Evolutionary conservation across 176 grass and related monocot species (phyloP).

Genomic region (Triticum timopheevii): DNA sequence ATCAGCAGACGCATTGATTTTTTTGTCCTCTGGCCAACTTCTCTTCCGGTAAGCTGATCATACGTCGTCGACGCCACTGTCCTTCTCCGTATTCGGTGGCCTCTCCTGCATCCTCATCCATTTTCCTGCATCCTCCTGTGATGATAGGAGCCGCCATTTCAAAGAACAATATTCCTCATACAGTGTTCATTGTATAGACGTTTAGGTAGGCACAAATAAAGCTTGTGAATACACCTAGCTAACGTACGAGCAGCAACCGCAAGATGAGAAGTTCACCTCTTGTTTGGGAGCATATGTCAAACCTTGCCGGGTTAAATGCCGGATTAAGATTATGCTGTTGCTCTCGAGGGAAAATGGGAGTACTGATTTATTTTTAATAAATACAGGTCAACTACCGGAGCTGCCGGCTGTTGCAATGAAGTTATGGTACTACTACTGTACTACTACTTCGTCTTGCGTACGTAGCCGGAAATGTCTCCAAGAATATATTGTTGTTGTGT

Average conservation of each 20-base stretch:
- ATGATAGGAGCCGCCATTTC: not conserved
- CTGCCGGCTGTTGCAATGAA: too few species aligned
- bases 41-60: not conserved
- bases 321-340: not conserved
- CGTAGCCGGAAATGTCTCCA: not conserved
- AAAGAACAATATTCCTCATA: not conserved
- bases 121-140: not conserved
- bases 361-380: not conserved
- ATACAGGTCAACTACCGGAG: not conserved
- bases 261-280: not conserved
- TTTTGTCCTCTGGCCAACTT: not conserved
- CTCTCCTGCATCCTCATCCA: not conserved
- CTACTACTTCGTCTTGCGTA: not conserved
- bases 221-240: not conserved
- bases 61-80: not conserved
- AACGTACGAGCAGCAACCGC: not conserved
- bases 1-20: not conserved
- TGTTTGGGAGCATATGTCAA: not conserved
- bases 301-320: not conserved
- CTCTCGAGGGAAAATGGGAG: not conserved
- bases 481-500: not conserved
- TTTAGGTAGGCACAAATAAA: not conserved
- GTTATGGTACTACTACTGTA: too few species aligned
- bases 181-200: not conserved
- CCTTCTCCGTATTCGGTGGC: not conserved